Conservation (phyloP, 1,284 basidiomycete species). For the Moniliophthora roreri region DNA sequence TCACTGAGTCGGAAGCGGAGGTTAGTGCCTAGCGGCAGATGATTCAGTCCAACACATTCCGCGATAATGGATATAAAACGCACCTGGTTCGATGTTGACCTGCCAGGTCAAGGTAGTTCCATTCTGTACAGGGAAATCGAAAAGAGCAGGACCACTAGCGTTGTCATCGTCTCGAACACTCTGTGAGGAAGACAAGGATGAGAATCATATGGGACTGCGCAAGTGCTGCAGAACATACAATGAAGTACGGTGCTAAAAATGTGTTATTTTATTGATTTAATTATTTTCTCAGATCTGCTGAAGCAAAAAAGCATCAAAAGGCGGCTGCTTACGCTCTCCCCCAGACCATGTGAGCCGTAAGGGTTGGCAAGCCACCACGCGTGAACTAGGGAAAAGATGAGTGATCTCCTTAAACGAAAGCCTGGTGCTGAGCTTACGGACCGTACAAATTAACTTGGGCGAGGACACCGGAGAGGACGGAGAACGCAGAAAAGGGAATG, state of each 20-base stretch:
- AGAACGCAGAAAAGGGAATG: constrained; percentile 26
- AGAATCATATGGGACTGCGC: not conserved
- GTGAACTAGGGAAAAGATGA: constrained; percentile 30
- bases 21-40: constrained; percentile 34
- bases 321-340: constrained; percentile 42
- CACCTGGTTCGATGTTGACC: constrained; percentile 40
- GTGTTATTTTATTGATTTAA: too few relatives aligned
- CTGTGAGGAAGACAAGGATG: constrained; percentile 5
- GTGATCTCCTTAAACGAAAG: not conserved
- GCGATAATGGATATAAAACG: constrained; percentile 14
- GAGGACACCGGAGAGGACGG: constrained; percentile 35
- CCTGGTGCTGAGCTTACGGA: constrained; percentile 43
- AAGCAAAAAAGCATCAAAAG: not conserved
- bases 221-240: constrained; percentile 37
- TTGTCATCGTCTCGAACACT: constrained; percentile 43
- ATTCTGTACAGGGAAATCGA: constrained; percentile 37
- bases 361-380: constrained; percentile 52
- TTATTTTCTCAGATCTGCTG: constrained; percentile 12
- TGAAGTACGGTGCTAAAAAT: constrained; percentile 51
- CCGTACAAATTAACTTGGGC: constrained; percentile 59
- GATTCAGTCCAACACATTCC: not conserved
- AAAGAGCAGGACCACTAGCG: constrained; percentile 32
- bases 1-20: constrained; percentile 58
- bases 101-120: constrained; percentile 45
- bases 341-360: constrained; percentile 46